Conservation (phyloP, 192 early-diverging fungal species). For the Entophlyctis luteolus region DNA sequence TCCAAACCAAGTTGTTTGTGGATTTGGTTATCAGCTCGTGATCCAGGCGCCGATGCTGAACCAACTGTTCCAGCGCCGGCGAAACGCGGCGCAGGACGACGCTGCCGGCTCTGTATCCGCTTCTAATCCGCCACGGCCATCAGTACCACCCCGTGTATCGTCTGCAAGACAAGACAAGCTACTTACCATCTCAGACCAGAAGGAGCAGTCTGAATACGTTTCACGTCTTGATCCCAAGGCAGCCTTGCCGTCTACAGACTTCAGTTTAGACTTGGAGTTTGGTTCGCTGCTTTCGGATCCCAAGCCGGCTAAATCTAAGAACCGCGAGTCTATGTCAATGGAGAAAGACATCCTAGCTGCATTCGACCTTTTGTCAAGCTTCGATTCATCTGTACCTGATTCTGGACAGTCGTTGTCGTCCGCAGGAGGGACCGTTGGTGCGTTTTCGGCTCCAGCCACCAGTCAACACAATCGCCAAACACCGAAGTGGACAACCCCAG, state of each 20-base stretch:
- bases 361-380: not conserved
- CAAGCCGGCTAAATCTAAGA: not conserved
- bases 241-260: not conserved
- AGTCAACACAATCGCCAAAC: not conserved
- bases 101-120: too few relatives aligned
- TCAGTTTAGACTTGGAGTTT: not conserved
- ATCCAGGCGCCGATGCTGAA: too few relatives aligned
- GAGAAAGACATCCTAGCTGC: conserved; percentile 23
- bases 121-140: too few relatives aligned
- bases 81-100: too few relatives aligned
- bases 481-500: not conserved
- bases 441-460: not conserved
- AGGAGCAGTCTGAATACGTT: not conserved
- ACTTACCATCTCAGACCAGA: too few relatives aligned
- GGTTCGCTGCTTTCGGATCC: not conserved
- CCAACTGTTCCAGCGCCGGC: too few relatives aligned
- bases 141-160: too few relatives aligned
- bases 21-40: too few relatives aligned
- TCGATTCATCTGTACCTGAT: not conserved
- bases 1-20: too few relatives aligned
- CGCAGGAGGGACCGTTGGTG: too few relatives aligned
- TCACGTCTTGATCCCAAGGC: not conserved
- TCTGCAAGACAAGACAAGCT: too few relatives aligned
- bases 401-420: not conserved
- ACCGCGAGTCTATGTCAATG: not conserved